These are phyloP conservation scores for Backusella tuberculispora DNA, from an alignment of 192 early-diverging fungal genomes.

Conservation along the genomic window DNA sequence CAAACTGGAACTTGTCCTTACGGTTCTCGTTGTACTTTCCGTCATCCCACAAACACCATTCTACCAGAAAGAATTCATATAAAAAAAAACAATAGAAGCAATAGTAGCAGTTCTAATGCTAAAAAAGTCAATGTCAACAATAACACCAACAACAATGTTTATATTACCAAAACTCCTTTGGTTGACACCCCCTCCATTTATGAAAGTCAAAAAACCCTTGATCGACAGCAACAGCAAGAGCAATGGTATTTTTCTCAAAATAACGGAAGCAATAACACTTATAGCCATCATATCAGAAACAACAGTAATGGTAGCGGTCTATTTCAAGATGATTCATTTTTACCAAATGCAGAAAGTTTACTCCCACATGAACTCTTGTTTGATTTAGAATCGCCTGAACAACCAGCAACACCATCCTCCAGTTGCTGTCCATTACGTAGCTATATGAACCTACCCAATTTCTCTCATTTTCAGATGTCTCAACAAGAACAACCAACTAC, in stretches of 20 bases:
- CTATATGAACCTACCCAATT: conserved; percentile 2
- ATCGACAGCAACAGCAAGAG: neutral
- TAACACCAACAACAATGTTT: neutral
- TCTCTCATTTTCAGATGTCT: conserved; percentile 2
- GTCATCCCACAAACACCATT: conserved; percentile 52
- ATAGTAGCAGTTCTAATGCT: neutral
- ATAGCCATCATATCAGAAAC: neutral
- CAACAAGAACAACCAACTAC: conserved; percentile 1
- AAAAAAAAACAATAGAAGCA: neutral
- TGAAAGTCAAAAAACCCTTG: conserved; percentile 12
- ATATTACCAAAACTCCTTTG: neutral
- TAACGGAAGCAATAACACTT: no score
- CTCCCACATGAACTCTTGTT: conserved; percentile 23
- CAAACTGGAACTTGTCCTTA: conserved; percentile 90
- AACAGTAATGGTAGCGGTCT: neutral
- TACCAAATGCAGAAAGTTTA: conserved; percentile 26
- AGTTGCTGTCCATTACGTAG: conserved; percentile 5
- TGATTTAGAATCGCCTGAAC: conserved; percentile 21
- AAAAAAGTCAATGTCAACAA: neutral
- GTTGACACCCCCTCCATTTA: neutral
- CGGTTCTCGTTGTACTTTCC: conserved; percentile 94
- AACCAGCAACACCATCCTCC: neutral
- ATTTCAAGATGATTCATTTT: conserved; percentile 13
- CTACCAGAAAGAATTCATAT: neutral
- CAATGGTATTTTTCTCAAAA: conserved; percentile 7